Evolutionary conservation across 2,329 filamentous ascomycete genomes (phyloP).

Genomic region (Fusarium chaquense): DNA sequence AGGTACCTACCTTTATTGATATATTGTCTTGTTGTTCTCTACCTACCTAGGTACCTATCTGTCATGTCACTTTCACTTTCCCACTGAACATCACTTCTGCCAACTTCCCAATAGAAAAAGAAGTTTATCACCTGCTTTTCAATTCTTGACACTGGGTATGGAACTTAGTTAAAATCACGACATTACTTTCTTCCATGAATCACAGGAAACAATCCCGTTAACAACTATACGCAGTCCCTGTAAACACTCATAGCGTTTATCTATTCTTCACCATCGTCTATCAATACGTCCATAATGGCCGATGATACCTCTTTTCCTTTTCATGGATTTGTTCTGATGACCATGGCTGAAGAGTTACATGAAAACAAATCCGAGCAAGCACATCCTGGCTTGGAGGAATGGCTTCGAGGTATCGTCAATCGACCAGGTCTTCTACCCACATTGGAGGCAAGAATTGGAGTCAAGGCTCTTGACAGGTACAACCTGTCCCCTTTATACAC

Average conservation of each 20-base stretch:
- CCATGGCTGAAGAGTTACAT: neutral
- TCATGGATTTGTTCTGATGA: neutral
- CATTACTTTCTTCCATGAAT: neutral
- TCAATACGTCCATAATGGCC: neutral
- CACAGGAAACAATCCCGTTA: neutral
- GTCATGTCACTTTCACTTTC: neutral
- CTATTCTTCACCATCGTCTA: neutral
- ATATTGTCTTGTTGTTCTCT: neutral
- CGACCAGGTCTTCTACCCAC: neutral
- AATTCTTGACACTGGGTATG: neutral
- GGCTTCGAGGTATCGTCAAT: neutral
- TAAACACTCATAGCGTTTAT: too few species aligned
- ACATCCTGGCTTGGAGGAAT: neutral
- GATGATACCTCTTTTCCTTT: neutral
- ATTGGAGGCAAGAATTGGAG: neutral
- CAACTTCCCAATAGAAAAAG: neutral
- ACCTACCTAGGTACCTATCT: too few species aligned
- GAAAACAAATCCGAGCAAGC: neutral
- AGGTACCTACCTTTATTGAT: neutral
- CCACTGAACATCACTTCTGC: neutral
- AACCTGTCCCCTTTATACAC: neutral
- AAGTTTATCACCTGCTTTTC: neutral
- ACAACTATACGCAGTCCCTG: neutral
- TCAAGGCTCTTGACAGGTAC: neutral
- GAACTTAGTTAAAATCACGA: neutral